Evolutionary conservation across 176 grass and related monocot genomes (phyloP).

Genomic region (Aegilops tauschii): DNA sequence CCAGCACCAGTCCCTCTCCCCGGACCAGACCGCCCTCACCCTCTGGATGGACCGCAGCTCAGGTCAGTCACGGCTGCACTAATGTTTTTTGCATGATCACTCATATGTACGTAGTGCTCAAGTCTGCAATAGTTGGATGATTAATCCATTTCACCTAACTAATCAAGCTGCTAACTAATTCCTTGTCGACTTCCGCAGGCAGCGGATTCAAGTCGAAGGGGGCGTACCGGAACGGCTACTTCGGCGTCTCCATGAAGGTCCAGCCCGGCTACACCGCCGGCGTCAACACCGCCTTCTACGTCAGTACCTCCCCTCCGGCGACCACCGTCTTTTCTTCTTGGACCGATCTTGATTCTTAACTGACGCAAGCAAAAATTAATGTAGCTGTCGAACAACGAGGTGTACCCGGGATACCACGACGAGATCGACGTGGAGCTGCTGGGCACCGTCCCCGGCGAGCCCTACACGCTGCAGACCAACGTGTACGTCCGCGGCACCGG

Average conservation of each 20-base stretch:
- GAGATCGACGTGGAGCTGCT: conserved; percentile 88
- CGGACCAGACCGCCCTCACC: conserved; percentile 49
- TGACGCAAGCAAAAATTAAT: neutral
- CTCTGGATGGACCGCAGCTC: conserved; percentile 72
- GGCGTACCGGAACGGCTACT: conserved; percentile 74
- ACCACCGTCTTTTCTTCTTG: neutral
- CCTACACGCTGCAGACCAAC: conserved; percentile 86
- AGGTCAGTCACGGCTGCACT: neutral
- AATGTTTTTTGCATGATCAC: no score
- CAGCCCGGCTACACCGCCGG: conserved; percentile 92
- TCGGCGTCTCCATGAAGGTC: conserved; percentile 76
- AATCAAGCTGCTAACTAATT: neutral
- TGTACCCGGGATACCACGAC: conserved; percentile 69
- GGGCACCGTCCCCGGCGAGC: conserved; percentile 69
- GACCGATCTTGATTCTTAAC: neutral
- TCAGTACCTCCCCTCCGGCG: neutral
- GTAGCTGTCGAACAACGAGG: conserved; percentile 70
- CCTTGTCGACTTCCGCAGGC: neutral
- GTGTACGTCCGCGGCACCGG: conserved; percentile 84
- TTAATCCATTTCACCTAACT: neutral
- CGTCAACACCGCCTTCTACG: conserved; percentile 86
- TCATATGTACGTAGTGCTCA: no score
- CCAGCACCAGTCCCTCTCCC: conserved; percentile 67
- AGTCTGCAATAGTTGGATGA: neutral
- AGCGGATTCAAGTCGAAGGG: conserved; percentile 85